phyloP scores from a whole-genome alignment of 75 land plant species.

The Pinus albicaulis region DNA sequence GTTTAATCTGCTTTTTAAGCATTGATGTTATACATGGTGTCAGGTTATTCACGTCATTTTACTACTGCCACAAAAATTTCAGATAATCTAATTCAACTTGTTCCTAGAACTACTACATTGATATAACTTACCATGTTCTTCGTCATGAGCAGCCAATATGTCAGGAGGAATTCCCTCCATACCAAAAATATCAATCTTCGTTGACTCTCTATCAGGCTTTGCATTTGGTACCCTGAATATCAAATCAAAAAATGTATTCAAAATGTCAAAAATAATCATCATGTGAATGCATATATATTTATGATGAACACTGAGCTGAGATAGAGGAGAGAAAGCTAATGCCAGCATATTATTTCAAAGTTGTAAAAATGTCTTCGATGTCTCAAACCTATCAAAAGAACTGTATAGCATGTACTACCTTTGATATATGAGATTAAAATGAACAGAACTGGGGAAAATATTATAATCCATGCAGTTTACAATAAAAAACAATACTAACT shows the following conservation, averaged over 20 bases:
- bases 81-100: too few species aligned
- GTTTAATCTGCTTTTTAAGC: too few species aligned
- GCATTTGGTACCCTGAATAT: slow-evolving; percentile 94
- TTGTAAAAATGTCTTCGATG: background rate
- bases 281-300: too few species aligned
- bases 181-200: slow-evolving; percentile 91
- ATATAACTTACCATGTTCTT: slow-evolving; percentile 60
- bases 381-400: too few species aligned
- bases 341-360: too few species aligned
- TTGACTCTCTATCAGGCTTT: slow-evolving; percentile 89
- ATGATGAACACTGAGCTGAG: too few species aligned
- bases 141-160: slow-evolving; percentile 89
- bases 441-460: background rate
- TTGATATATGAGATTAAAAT: background rate
- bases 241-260: background rate
- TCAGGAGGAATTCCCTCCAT: slow-evolving; percentile 97
- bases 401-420: background rate
- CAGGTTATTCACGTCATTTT: too few species aligned
- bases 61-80: too few species aligned
- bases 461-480: background rate
- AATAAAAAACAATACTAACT: background rate
- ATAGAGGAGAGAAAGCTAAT: too few species aligned
- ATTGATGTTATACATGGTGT: too few species aligned
- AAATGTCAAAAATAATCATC: background rate
- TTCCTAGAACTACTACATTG: too few species aligned